These are phyloP conservation scores for Erodium texanum DNA, from an alignment of 441 rosid genomes.

Conservation along the genomic window DNA sequence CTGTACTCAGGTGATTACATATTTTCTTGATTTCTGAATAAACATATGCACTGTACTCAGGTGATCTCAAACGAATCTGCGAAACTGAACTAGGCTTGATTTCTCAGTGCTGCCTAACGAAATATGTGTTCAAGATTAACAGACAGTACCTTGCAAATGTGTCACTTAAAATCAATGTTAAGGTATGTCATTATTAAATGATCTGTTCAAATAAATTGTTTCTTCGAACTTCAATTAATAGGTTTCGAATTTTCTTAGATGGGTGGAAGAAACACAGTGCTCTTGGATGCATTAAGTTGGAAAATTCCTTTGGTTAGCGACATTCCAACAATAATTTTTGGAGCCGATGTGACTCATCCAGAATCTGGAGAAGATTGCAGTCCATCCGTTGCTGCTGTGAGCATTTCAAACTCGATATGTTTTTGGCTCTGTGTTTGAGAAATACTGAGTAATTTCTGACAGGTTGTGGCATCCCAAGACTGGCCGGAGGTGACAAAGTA, in stretches of 20 bases:
- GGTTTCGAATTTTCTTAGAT: constrained; percentile 12
- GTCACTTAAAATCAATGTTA: constrained; percentile 34
- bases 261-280: constrained; percentile 41
- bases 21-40: no score
- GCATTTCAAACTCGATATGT: constrained; percentile 13
- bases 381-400: constrained; percentile 37
- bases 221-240: background rate
- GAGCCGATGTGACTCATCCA: constrained; percentile 42
- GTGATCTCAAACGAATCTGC: constrained; percentile 34
- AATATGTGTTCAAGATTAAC: constrained; percentile 30
- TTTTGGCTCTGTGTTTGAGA: background rate
- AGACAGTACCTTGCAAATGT: constrained; percentile 33
- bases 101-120: constrained; percentile 36
- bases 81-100: constrained; percentile 36
- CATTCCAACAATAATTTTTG: constrained; percentile 34
- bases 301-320: constrained; percentile 33
- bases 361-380: constrained; percentile 32
- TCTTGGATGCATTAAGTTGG: constrained; percentile 33
- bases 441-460: constrained; percentile 3
- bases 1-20: constrained; percentile 29
- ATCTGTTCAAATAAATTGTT: background rate
- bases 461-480: constrained; percentile 82
- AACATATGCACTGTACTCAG: constrained; percentile 18
- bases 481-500: constrained; percentile 74
- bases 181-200: constrained; percentile 19